Evolutionary conservation across 2,329 filamentous ascomycete genomes (phyloP), one percentile per base, ranked within the genome.

Genomic region (Colletotrichum falcatum): DNA sequence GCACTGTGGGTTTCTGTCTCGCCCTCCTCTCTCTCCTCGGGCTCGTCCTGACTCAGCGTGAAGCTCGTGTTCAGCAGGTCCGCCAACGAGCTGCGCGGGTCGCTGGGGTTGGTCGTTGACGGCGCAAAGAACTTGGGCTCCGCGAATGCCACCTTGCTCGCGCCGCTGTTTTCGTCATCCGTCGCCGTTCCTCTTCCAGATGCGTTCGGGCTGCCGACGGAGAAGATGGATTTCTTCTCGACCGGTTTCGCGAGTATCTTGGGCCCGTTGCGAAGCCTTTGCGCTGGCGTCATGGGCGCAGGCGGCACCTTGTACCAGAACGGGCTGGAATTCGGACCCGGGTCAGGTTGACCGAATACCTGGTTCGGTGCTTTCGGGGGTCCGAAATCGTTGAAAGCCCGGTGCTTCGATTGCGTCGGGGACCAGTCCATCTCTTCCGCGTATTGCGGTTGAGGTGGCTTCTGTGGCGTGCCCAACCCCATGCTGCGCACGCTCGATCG

Each of bases 361-460:
- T 82, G 75, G 53, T 83, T 81, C 54, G 82, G 81, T 70, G 79
- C 74, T 61, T 78, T 79, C 51, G 82, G 78, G 20, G 82, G 74
- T 44, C 83, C 78, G 55, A 81, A 78, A 54, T 84, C 80, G 70
- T 83, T 85, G 76, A 90, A 90, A 11, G 87, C 87, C 63, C 87
- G 86, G 70, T 89, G 81, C 59, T 83, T 81, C n/a, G 86, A 85
- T 65, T 83, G 81, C 0, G 89, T 89, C 0, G 91, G 90, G 2
- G 90, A 88, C 89, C 92, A 94, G 76, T 94, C 92, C 92, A 95
- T 94, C 65, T 87, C 86, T 48, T 91, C 88, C 1, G 82, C 82
- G 66, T 86, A 82, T 11, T 82, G 79, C 1, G 72, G 62, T 28
- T 76, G 71, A 44, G 73, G 72, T 2, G 59, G 69, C 16, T 64